Evolutionary conservation across 1,139 yeast species (phyloP).

Genomic region (Taphrina flavorubra): DNA sequence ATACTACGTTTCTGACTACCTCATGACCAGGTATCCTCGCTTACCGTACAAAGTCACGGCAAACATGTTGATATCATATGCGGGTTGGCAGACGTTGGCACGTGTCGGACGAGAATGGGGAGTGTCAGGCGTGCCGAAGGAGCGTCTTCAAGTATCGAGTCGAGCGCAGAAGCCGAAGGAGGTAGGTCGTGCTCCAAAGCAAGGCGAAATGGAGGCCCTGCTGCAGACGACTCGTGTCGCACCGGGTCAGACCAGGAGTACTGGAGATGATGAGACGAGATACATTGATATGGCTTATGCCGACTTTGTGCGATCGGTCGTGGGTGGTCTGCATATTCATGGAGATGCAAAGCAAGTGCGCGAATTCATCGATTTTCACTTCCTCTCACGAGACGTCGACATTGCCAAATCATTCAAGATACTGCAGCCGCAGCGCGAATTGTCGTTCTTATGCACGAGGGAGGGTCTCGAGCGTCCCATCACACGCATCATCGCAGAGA

Average conservation of each 20-base stretch:
- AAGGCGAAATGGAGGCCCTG: slow-evolving; percentile 45
- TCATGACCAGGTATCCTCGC: slow-evolving; percentile 81
- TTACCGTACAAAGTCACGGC: slow-evolving; percentile 79
- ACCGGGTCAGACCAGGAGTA: slow-evolving; percentile 49
- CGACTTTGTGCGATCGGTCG: slow-evolving; percentile 60
- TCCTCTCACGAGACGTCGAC: slow-evolving; percentile 78
- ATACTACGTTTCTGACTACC: slow-evolving; percentile 74
- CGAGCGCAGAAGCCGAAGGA: slow-evolving; percentile 52
- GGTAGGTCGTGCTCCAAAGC: slow-evolving; percentile 72
- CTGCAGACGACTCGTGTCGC: slow-evolving; percentile 41
- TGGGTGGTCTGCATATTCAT: slow-evolving; percentile 55
- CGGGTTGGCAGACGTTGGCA: slow-evolving; percentile 68
- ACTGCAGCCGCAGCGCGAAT: slow-evolving; percentile 83
- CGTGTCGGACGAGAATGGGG: slow-evolving; percentile 82
- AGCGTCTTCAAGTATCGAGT: slow-evolving; percentile 51
- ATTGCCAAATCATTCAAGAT: slow-evolving; percentile 76
- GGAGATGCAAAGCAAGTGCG: slow-evolving; percentile 67
- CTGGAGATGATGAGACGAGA: slow-evolving; percentile 57
- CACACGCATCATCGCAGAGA: slow-evolving; percentile 84
- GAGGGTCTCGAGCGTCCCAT: slow-evolving; percentile 78
- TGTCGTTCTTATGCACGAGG: slow-evolving; percentile 76
- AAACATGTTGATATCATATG: slow-evolving; percentile 73
- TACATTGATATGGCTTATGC: slow-evolving; percentile 56
- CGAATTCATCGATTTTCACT: slow-evolving; percentile 70
- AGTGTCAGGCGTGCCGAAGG: slow-evolving; percentile 64